Conservation (phyloP, 1,284 basidiomycete genomes). For the Ceratobasidium theobromae region DNA sequence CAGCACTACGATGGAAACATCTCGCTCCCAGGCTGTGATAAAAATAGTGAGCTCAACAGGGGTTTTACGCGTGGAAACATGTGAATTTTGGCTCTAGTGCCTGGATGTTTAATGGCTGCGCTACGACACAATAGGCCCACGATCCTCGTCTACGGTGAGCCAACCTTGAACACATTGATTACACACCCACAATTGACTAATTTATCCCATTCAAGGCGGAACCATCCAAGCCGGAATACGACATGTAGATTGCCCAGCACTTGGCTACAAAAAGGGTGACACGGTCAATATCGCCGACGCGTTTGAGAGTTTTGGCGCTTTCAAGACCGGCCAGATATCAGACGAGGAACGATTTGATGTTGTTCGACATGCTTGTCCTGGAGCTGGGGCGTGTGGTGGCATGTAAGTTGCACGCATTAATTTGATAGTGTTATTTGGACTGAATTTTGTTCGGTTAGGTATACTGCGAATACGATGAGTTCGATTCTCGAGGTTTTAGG, state of each 20-base stretch:
- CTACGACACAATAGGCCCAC: constrained; percentile 82
- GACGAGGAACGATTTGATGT: constrained; percentile 80
- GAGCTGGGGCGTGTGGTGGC: constrained; percentile 74
- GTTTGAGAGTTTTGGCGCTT: constrained; percentile 83
- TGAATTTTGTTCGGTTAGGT: background rate
- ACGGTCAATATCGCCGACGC: constrained; percentile 81
- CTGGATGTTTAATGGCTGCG: constrained; percentile 84
- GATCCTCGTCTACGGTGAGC: constrained; percentile 69
- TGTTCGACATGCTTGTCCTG: constrained; percentile 79
- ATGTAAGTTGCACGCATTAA: constrained; percentile 70
- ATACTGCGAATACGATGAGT: constrained; percentile 84
- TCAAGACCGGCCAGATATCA: constrained; percentile 66
- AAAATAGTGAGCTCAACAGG: constrained; percentile 59
- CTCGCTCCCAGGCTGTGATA: constrained; percentile 77
- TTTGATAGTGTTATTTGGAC: background rate
- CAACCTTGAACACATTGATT: background rate
- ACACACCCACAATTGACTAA: background rate
- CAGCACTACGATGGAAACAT: constrained; percentile 89
- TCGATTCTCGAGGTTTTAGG: constrained; percentile 88
- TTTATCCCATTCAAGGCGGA: constrained; percentile 15
- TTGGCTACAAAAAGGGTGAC: constrained; percentile 76
- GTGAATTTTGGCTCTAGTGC: constrained; percentile 50
- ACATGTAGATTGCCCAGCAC: constrained; percentile 74
- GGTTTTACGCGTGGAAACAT: background rate
- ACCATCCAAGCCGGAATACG: constrained; percentile 77